A percentile compares a stretch with the other conserved stretches of the same genome.
phyloP scores from a whole-genome alignment of 106 monocot species.

The Allium sativum region DNA sequence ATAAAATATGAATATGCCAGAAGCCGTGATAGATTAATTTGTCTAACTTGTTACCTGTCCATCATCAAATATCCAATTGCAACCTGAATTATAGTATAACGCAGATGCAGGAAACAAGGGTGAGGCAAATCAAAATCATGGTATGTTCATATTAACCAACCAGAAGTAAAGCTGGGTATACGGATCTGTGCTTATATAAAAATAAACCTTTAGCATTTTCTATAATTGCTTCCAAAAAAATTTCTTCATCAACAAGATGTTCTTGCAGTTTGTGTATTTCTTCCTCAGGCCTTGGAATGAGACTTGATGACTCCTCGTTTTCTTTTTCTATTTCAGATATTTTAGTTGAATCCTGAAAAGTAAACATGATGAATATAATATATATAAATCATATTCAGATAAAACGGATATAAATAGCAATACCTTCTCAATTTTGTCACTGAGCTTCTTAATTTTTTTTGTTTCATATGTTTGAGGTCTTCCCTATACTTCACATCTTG shows the following conservation, averaged over 20 bases:
- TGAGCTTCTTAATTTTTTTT: conserved; percentile 78
- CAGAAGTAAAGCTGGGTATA: too few relatives aligned
- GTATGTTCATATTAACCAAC: not conserved
- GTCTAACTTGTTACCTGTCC: too few relatives aligned
- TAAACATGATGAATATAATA: not conserved
- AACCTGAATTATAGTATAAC: too few relatives aligned
- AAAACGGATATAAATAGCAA: not conserved
- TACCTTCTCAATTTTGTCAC: conserved; percentile 81
- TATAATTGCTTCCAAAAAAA: conserved; percentile 66
- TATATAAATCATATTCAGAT: conserved; percentile 6
- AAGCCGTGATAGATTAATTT: too few relatives aligned
- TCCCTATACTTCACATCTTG: conserved; percentile 76
- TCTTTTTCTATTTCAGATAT: conserved; percentile 56
- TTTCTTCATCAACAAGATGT: conserved; percentile 56
- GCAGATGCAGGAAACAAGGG: too few relatives aligned
- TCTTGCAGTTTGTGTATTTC: conserved; percentile 77
- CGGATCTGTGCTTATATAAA: too few relatives aligned
- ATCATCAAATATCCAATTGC: too few relatives aligned
- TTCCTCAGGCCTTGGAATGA: conserved; percentile 78
- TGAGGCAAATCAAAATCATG: not conserved
- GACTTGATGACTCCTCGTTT: conserved; percentile 48
- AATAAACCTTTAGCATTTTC: conserved; percentile 56
- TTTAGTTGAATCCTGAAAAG: conserved; percentile 57
- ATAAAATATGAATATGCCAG: too few relatives aligned
- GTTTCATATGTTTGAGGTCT: conserved; percentile 87